phyloP scores from a whole-genome alignment of 331 rosid species.

The Malus hybrid region DNA sequence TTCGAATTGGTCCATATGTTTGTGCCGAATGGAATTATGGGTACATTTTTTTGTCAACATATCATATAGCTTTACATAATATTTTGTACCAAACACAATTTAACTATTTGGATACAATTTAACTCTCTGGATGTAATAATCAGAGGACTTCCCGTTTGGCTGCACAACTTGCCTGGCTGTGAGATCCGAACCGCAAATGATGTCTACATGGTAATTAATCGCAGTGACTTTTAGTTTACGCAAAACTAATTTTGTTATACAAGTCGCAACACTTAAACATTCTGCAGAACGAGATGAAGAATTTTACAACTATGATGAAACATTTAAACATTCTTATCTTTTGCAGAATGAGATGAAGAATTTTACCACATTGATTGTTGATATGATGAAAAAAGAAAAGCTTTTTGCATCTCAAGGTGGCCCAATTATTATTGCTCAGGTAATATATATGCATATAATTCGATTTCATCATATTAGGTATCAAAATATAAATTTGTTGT shows the following conservation, averaged over 20 bases:
- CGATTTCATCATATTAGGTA: not conserved
- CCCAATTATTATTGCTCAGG: constrained; percentile 21
- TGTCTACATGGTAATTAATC: constrained; percentile 31
- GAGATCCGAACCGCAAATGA: constrained; percentile 24
- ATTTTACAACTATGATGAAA: constrained; percentile 19
- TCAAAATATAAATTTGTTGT: not conserved
- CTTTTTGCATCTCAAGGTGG: constrained; percentile 39
- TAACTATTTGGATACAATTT: no score
- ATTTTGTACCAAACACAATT: no score
- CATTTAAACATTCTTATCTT: not conserved
- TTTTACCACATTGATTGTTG: constrained; percentile 43
- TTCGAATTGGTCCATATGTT: constrained; percentile 58
- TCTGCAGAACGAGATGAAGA: constrained; percentile 41
- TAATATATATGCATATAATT: not conserved
- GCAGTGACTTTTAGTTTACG: no score
- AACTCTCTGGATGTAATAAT: not conserved
- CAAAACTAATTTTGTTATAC: no score
- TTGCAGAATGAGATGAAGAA: constrained; percentile 50
- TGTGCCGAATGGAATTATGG: constrained; percentile 53
- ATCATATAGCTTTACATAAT: no score
- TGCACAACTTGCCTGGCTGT: constrained; percentile 42
- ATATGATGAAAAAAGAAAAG: constrained; percentile 36
- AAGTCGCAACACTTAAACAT: not conserved
- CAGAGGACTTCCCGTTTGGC: constrained; percentile 50
- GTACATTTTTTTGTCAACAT: not conserved